Evolutionary conservation across 1,284 basidiomycete genomes (phyloP).

Genomic region (Papiliotrema nemorosa): DNA sequence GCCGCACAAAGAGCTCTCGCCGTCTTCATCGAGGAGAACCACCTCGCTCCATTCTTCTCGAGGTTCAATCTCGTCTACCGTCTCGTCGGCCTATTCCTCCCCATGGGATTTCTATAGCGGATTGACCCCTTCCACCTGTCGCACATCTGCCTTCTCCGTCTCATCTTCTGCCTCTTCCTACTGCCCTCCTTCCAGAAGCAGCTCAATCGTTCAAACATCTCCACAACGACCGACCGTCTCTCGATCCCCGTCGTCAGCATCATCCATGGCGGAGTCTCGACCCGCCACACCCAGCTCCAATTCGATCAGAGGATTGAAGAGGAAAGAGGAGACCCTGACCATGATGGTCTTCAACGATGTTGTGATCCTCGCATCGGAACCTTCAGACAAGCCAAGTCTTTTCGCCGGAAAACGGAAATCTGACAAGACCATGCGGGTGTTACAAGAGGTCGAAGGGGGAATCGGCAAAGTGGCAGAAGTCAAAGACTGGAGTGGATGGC

Average conservation of each 20-base stretch:
- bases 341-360: conserved; percentile 69
- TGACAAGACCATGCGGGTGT: conserved; percentile 21
- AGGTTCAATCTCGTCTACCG: conserved; percentile 23
- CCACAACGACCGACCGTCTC: conserved; percentile 4
- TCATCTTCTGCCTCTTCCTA: conserved; percentile 18
- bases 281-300: conserved; percentile 13
- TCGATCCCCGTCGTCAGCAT: conserved; percentile 18
- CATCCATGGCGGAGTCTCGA: conserved; percentile 15
- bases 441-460: conserved; percentile 33
- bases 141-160: conserved; percentile 31
- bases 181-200: conserved; percentile 5
- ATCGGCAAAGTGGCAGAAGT: conserved; percentile 39
- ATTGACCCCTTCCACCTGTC: conserved; percentile 15
- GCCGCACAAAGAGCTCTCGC: conserved; percentile 27
- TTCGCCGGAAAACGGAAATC: conserved; percentile 21
- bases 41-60: conserved; percentile 25
- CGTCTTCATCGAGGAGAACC: conserved; percentile 14
- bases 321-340: conserved; percentile 48
- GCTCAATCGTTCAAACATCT: conserved; percentile 9
- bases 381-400: conserved; percentile 27
- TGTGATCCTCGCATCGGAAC: conserved; percentile 55
- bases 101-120: conserved; percentile 28
- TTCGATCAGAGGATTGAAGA: conserved; percentile 6
- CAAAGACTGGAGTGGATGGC: conserved; percentile 31
- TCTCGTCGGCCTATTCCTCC: conserved; percentile 21